Evolutionary conservation across 2,329 filamentous ascomycete genomes (phyloP).

Genomic region (Diaporthe citrichinensis): DNA sequence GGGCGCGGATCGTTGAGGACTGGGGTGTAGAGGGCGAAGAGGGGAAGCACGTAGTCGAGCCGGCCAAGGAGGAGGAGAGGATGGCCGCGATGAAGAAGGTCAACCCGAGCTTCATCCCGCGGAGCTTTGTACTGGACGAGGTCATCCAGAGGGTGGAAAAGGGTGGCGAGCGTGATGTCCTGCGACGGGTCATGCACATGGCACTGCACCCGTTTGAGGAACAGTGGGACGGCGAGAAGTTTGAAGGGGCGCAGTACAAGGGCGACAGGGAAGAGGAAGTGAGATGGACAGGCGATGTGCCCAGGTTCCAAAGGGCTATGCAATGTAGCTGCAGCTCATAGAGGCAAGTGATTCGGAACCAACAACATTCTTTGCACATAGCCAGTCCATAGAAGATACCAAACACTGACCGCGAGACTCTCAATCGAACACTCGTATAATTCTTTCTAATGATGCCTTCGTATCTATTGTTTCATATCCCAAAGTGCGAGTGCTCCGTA

Average conservation of each 20-base stretch:
- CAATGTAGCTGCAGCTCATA: constrained; percentile 97
- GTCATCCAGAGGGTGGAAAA: constrained; percentile 91
- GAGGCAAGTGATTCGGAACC: neutral
- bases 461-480: neutral
- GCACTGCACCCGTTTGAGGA: constrained; percentile 88
- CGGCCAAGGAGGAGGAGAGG: constrained; percentile 71
- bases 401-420: neutral
- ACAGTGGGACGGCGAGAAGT: constrained; percentile 70
- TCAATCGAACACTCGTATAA: neutral
- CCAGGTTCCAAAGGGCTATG: constrained; percentile 81
- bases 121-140: constrained; percentile 94
- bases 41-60: constrained; percentile 49
- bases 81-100: constrained; percentile 83
- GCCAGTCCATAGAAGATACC: constrained; percentile 12
- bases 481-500: constrained; percentile 10
- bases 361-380: neutral
- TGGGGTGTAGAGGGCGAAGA: constrained; percentile 70
- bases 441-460: neutral
- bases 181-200: constrained; percentile 86
- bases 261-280: constrained; percentile 81
- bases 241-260: constrained; percentile 64
- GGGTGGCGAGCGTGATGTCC: constrained; percentile 82
- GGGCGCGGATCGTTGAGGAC: constrained; percentile 78
- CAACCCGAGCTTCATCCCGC: constrained; percentile 93
- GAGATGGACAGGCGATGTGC: constrained; percentile 89